These are phyloP conservation scores for Corymbia maculata DNA, from an alignment of 345 rosid species.

Conservation along the genomic window DNA sequence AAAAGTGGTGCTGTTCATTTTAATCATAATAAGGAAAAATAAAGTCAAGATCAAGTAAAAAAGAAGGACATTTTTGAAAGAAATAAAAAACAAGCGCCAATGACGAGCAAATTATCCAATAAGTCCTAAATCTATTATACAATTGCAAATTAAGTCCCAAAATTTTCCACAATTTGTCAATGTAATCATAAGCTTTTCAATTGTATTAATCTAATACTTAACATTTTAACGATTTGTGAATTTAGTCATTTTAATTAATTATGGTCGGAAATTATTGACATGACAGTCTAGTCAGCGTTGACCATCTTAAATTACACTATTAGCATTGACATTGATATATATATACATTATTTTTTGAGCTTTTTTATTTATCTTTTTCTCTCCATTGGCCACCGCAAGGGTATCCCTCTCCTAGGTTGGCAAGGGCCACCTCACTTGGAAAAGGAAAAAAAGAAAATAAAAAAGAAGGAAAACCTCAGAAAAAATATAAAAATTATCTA, in stretches of 20 bases:
- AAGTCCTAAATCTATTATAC: not conserved
- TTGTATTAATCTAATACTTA: not conserved
- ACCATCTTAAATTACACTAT: too few relatives aligned
- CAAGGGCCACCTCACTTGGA: not conserved
- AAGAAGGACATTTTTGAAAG: not conserved
- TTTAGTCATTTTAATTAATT: not conserved
- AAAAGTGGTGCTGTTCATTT: not conserved
- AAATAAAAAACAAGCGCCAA: not conserved
- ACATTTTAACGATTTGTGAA: not conserved
- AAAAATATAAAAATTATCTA: not conserved
- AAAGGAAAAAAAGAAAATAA: not conserved
- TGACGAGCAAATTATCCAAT: not conserved
- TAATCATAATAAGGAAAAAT: not conserved
- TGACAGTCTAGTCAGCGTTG: too few relatives aligned
- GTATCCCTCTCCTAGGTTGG: too few relatives aligned
- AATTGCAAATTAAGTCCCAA: not conserved
- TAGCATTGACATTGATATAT: not conserved
- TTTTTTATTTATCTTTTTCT: not conserved
- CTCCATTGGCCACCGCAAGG: not conserved
- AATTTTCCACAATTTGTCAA: too few relatives aligned
- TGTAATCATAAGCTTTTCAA: accelerated
- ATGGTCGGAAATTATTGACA: accelerated
- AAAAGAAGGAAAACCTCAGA: not conserved
- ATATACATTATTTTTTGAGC: not conserved
- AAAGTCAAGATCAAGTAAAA: not conserved